Percentiles rank a stretch among this genome's conserved stretches.
Conservation (phyloP, 78 protist genomes). For the Kipferlia bialata region DNA sequence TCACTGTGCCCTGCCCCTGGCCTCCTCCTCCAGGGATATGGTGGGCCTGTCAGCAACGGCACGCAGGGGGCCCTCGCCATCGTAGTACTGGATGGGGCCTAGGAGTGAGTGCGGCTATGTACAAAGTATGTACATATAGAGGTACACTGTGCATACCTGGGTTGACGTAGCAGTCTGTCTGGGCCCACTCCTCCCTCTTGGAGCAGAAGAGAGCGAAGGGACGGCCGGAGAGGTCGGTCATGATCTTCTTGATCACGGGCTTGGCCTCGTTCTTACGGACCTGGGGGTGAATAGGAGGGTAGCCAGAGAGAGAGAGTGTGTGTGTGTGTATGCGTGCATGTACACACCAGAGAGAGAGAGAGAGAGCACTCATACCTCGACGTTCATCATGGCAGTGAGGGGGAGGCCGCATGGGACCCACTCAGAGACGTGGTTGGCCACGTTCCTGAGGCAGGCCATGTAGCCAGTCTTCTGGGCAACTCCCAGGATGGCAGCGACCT, state of each 20-base stretch:
- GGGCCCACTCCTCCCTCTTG: conserved; percentile 8
- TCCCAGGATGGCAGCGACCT: not conserved
- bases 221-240: conserved; percentile 14
- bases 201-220: not conserved
- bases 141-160: too few relatives aligned
- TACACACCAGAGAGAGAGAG: too few relatives aligned
- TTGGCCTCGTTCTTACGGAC: not conserved
- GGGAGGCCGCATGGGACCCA: not conserved
- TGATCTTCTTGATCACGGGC: conserved; percentile 21
- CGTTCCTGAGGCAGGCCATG: not conserved
- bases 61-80: too few relatives aligned
- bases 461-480: not conserved
- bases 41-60: too few relatives aligned
- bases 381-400: not conserved
- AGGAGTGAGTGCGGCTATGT: too few relatives aligned
- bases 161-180: too few relatives aligned
- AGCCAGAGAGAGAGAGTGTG: not conserved
- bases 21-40: too few relatives aligned
- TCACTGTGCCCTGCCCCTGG: too few relatives aligned
- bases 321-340: conserved; percentile 1
- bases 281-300: too few relatives aligned
- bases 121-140: too few relatives aligned
- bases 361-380: not conserved
- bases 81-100: too few relatives aligned
- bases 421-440: not conserved